phyloP scores from a whole-genome alignment of 1,139 yeast species.

The Kodamaea anthophila region DNA sequence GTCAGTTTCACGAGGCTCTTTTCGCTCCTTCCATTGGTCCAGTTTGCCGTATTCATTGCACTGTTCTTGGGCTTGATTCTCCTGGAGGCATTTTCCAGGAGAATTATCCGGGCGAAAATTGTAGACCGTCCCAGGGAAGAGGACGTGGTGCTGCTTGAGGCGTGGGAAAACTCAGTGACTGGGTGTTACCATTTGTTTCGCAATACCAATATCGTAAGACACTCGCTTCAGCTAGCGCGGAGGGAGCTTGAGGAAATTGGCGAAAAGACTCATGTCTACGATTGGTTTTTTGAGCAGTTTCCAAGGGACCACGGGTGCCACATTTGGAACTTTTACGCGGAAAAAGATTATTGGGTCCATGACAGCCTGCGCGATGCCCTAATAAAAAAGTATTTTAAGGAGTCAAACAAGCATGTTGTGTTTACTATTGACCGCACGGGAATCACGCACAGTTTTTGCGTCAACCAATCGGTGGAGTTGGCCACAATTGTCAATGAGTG shows the following conservation, averaged over 20 bases:
- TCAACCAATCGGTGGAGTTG: conserved; percentile 46
- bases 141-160: conserved; percentile 14
- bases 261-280: conserved; percentile 33
- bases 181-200: conserved; percentile 40
- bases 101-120: conserved; percentile 17
- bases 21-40: conserved; percentile 26
- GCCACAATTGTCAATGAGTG: too few relatives aligned
- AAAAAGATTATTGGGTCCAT: conserved; percentile 57
- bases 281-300: conserved; percentile 40
- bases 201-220: conserved; percentile 39
- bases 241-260: conserved; percentile 51
- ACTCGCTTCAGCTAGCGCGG: conserved; percentile 48
- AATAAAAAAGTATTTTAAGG: conserved; percentile 28
- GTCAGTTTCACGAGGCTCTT: conserved; percentile 25
- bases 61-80: conserved; percentile 18
- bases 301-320: conserved; percentile 15
- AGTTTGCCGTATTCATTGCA: conserved; percentile 18
- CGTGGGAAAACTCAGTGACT: conserved; percentile 32
- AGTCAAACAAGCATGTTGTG: conserved; percentile 20
- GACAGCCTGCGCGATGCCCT: conserved; percentile 41
- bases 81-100: conserved; percentile 15
- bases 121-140: conserved; percentile 18
- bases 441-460: conserved; percentile 54
- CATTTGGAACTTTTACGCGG: conserved; percentile 55
- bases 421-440: conserved; percentile 26